Evolutionary conservation across 1,284 basidiomycete genomes (phyloP).

Genomic region (Moesziomyces parantarcticus): DNA sequence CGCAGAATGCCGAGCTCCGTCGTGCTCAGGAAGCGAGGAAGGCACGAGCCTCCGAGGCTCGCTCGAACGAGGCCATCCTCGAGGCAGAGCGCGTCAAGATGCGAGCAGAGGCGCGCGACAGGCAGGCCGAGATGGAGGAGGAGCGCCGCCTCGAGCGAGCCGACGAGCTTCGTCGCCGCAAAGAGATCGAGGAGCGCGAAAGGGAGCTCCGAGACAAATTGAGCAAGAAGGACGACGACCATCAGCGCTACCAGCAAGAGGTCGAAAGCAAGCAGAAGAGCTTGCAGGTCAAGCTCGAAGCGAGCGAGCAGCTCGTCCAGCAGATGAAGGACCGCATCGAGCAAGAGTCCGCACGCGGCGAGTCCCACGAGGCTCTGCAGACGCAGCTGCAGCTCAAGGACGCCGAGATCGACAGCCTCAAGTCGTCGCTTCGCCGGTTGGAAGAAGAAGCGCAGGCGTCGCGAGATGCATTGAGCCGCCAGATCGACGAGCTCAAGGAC

Average conservation of each 20-base stretch:
- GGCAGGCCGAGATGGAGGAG: conserved; percentile 70
- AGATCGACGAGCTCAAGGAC: conserved; percentile 82
- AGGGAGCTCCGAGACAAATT: conserved; percentile 40
- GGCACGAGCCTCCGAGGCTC: conserved; percentile 36
- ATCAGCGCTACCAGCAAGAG: conserved; percentile 70
- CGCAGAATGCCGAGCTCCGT: conserved; percentile 41
- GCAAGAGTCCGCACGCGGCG: conserved; percentile 36
- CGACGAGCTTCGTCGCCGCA: conserved; percentile 59
- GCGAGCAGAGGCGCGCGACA: conserved; percentile 72
- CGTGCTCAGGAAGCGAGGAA: conserved; percentile 41
- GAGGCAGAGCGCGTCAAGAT: conserved; percentile 70
- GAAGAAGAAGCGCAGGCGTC: conserved; percentile 57
- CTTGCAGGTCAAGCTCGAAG: conserved; percentile 46
- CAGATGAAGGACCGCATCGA: conserved; percentile 39
- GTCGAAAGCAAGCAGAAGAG: conserved; percentile 38
- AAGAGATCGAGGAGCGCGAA: conserved; percentile 51
- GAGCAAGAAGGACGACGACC: conserved; percentile 71
- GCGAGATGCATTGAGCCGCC: conserved; percentile 62
- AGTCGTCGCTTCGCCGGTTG: conserved; percentile 54
- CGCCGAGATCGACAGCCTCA: conserved; percentile 54
- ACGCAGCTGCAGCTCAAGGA: conserved; percentile 54
- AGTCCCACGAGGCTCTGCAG: conserved; percentile 44
- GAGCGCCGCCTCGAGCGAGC: conserved; percentile 52
- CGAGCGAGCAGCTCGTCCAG: conserved; percentile 45
- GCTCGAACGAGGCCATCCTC: conserved; percentile 40